Evolutionary conservation across 352 stramenopile genomes (phyloP).

Genomic region (Achlya hypogyna): DNA sequence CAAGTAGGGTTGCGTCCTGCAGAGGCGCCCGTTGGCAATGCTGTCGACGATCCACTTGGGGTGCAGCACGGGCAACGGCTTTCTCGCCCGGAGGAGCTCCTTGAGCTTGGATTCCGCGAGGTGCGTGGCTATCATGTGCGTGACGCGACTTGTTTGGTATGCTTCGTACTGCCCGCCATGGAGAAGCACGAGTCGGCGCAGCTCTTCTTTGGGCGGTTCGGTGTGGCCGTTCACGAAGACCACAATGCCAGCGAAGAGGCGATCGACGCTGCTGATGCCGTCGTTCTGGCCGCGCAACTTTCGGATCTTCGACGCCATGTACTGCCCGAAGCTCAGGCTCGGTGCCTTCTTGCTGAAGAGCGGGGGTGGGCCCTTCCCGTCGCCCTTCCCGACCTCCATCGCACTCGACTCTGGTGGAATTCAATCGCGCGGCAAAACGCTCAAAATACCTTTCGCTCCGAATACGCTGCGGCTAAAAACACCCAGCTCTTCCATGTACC

Average conservation of each 20-base stretch:
- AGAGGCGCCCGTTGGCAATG: slow-evolving; percentile 54
- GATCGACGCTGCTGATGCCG: neutral
- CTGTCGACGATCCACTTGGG: slow-evolving; percentile 90
- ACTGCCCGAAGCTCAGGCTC: slow-evolving; percentile 59
- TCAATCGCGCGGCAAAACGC: neutral
- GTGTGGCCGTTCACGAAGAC: slow-evolving; percentile 86
- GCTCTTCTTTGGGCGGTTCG: slow-evolving; percentile 70
- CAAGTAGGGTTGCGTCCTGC: slow-evolving; percentile 76
- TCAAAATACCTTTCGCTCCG: too few species aligned
- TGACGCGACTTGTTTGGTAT: slow-evolving; percentile 79
- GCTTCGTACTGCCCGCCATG: slow-evolving; percentile 82
- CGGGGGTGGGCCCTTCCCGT: neutral
- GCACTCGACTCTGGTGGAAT: neutral
- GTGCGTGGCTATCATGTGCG: slow-evolving; percentile 82
- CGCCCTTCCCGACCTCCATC: neutral
- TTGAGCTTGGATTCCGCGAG: slow-evolving; percentile 76
- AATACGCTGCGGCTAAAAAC: too few species aligned
- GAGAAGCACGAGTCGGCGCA: slow-evolving; percentile 64
- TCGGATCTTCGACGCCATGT: slow-evolving; percentile 89
- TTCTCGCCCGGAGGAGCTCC: slow-evolving; percentile 62
- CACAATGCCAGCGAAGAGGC: slow-evolving; percentile 65
- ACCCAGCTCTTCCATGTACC: too few species aligned
- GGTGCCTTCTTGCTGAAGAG: neutral
- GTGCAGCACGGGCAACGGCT: slow-evolving; percentile 64
- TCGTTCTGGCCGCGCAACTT: slow-evolving; percentile 76